A percentile compares a stretch with the other conserved stretches of the same genome.
Conservation (phyloP, 2,329 filamentous ascomycete genomes). For the Endocalyx cinctus region DNA sequence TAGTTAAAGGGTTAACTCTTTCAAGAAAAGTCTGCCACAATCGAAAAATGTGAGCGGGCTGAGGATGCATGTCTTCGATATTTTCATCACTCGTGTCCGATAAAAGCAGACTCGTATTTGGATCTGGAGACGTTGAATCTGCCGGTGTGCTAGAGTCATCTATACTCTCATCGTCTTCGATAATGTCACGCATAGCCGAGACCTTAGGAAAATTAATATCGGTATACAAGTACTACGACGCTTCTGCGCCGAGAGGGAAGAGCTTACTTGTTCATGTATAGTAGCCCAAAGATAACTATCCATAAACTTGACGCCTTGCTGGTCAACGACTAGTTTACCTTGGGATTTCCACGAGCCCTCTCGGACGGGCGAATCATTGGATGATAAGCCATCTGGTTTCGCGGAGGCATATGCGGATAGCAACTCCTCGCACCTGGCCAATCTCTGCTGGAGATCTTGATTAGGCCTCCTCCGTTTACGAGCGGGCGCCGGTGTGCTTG, state of each 20-base stretch:
- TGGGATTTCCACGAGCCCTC: constrained; percentile 39
- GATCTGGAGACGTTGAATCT: constrained; percentile 46
- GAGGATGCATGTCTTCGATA: constrained; percentile 55
- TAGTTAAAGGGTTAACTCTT: constrained; percentile 60
- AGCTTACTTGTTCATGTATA: constrained; percentile 50
- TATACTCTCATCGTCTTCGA: constrained; percentile 48
- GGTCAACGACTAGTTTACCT: constrained; percentile 52
- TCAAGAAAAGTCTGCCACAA: constrained; percentile 74
- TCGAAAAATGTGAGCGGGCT: constrained; percentile 60
- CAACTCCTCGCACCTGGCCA: constrained; percentile 55
- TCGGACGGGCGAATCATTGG: constrained; percentile 19
- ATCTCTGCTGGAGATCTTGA: constrained; percentile 56
- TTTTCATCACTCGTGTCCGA: constrained; percentile 35
- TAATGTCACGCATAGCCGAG: constrained; percentile 54
- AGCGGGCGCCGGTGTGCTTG: constrained; percentile 55
- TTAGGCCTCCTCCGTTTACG: constrained; percentile 56
- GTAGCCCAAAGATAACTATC: constrained; percentile 51
- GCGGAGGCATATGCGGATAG: constrained; percentile 51
- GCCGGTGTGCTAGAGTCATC: constrained; percentile 36
- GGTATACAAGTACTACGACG: neutral
- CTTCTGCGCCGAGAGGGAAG: neutral
- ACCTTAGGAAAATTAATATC: constrained; percentile 10
- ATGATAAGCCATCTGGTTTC: constrained; percentile 17
- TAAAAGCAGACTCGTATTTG: constrained; percentile 47
- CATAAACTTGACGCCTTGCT: constrained; percentile 52